Evolutionary conservation across 106 monocot genomes (phyloP).

Genomic region (Allium cepa): DNA sequence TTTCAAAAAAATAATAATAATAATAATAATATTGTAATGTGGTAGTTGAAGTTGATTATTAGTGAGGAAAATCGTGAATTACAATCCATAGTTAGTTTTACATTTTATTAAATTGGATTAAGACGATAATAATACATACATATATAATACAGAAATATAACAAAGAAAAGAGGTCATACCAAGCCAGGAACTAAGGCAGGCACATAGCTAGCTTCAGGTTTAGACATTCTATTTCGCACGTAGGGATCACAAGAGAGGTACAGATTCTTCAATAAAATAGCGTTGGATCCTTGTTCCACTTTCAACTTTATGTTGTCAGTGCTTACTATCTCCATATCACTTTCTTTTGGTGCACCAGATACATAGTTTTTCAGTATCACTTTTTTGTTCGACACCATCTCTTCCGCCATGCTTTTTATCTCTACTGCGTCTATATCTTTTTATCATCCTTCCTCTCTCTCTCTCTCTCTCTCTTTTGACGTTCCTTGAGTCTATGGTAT

Average conservation of each 20-base stretch:
- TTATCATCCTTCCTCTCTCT: too few species aligned
- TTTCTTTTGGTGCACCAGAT: conserved; percentile 19
- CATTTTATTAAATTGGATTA: too few species aligned
- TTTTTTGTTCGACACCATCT: conserved; percentile 29
- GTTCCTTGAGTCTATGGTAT: too few species aligned
- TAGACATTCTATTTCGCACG: conserved; percentile 60
- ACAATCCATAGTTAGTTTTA: too few species aligned
- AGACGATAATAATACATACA: too few species aligned
- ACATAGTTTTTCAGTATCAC: conserved; percentile 26
- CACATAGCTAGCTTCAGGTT: conserved; percentile 36
- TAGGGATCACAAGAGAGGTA: conserved; percentile 77
- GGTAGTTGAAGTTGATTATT: too few species aligned
- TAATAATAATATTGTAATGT: too few species aligned
- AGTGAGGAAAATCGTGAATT: too few species aligned
- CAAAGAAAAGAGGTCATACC: conserved; percentile 11
- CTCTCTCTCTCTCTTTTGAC: too few species aligned
- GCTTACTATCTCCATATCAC: conserved; percentile 37
- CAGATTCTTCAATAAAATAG: conserved; percentile 57
- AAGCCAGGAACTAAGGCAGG: conserved; percentile 49
- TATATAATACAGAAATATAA: too few species aligned
- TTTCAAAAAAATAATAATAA: too few species aligned
- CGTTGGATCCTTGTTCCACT: conserved; percentile 28
- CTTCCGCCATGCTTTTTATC: neutral
- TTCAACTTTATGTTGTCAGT: neutral
- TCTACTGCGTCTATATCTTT: too few species aligned